Evolutionary conservation across 805 yeast species (phyloP), one percentile per base, ranked within the genome.

Genomic region (Lachancea nothofagi): DNA sequence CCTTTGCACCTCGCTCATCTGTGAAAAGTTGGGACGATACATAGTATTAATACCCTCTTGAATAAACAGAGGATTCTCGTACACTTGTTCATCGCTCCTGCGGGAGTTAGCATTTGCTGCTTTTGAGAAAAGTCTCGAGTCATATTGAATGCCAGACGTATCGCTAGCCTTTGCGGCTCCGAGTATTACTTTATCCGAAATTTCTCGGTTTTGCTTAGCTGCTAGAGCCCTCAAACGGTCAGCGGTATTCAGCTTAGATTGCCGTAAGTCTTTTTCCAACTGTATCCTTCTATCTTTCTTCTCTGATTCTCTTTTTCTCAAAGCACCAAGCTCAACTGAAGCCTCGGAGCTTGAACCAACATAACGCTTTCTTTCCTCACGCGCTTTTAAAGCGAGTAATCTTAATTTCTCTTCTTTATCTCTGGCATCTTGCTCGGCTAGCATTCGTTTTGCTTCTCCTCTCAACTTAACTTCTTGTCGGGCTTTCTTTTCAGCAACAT

Each of bases 401-500:
- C 73, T 59, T 28, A 81, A 52, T 38, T 67, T 70, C 42, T 71
- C 74, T 48, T 78, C 84, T 44, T 70, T 73, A 29, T 65, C 72
- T 24, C 57, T 56, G 2, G 65, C 61, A 46, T 75, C 75, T 48
- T 71, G 65, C 47, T 74, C 79, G 12, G 75, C 75, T 26, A 69
- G 51, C 49, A 69, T 64, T 45, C 66, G 66, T 51, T 71, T 73
- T 61, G 73, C 58, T 25, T 69, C 70, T 18, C 74, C 70, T 38
- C 81, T 67, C 40, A 70, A 53, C 33, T 67, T 67, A 24, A 81
- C 67, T 41, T 77, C 79, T 33, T 74, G 72, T 35, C 83, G 64
- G 1, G 83, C 82, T 37, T 71, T 66, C 18, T 67, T 62, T 37
- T 78, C 90, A 1, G 93, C 95, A 12, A 65, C 63, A 38, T 77